A percentile compares a stretch with the other conserved stretches of the same genome.
These are phyloP conservation scores for Penicillium griseofulvum DNA, from an alignment of 2,329 filamentous ascomycete species.

Conservation along the genomic window DNA sequence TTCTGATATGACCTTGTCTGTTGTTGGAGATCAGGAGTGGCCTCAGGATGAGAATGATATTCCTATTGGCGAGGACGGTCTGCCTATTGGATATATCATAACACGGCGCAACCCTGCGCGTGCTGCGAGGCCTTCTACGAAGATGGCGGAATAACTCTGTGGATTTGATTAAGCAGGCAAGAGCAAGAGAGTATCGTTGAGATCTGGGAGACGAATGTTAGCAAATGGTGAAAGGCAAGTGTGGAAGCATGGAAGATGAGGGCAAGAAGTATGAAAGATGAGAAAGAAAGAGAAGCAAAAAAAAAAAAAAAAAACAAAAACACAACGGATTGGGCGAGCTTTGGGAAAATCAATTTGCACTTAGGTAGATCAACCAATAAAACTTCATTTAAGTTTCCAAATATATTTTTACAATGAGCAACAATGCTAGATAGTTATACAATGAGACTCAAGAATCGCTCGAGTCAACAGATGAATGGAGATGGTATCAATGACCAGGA, in stretches of 20 bases:
- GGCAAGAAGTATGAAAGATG: too few relatives aligned
- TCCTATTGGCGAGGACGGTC: background rate
- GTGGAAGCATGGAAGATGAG: background rate
- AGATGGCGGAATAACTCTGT: conserved; percentile 3
- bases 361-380: conserved; percentile 3
- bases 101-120: conserved; percentile 13
- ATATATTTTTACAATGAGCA: conserved; percentile 1
- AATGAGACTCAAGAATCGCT: conserved; percentile 6
- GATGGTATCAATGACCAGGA: conserved; percentile 23
- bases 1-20: background rate
- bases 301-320: background rate
- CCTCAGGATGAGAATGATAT: background rate
- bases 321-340: background rate
- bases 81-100: conserved; percentile 1
- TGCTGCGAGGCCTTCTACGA: conserved; percentile 9
- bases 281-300: background rate
- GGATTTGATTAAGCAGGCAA: too few relatives aligned
- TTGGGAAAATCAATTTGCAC: background rate
- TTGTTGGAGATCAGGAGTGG: background rate
- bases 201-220: background rate
- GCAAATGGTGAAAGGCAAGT: background rate
- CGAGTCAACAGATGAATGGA: conserved; percentile 22
- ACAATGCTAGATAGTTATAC: conserved; percentile 19
- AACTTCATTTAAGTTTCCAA: background rate
- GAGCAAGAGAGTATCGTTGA: background rate